Percentiles rank a stretch among this genome's conserved stretches.
Conservation (phyloP, 371 early-diverging fungal genomes). For the Lichtheimia corymbifera region DNA sequence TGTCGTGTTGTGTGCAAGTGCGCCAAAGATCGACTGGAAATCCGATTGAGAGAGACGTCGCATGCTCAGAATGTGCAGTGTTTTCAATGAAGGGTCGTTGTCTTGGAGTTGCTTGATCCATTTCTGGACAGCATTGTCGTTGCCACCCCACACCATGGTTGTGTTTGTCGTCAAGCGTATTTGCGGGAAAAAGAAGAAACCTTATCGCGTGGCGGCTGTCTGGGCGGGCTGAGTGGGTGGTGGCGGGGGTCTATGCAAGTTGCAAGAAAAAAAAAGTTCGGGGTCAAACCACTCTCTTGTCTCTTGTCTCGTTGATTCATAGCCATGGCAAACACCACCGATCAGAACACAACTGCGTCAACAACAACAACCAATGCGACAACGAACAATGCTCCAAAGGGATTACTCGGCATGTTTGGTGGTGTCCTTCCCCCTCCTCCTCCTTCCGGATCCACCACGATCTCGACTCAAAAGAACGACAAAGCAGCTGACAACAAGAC, state of each 20-base stretch:
- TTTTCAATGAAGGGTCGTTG: slow-evolving; percentile 53
- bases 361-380: no score
- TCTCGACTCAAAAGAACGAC: slow-evolving; percentile 5
- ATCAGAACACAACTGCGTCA: no score
- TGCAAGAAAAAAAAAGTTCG: no score
- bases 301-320: no score
- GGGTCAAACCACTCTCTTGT: no score
- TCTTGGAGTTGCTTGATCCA: slow-evolving; percentile 60
- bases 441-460: not conserved
- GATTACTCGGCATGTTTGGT: slow-evolving; percentile 42
- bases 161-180: not conserved
- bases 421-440: slow-evolving; percentile 5
- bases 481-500: slow-evolving; percentile 1
- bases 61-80: slow-evolving; percentile 64
- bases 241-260: no score
- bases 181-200: no score
- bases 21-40: slow-evolving; percentile 50
- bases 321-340: no score
- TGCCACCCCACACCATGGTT: slow-evolving; percentile 64
- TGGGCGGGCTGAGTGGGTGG: no score
- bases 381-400: slow-evolving; percentile 16
- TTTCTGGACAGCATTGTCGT: slow-evolving; percentile 52
- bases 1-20: slow-evolving; percentile 47
- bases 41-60: slow-evolving; percentile 51
- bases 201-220: no score